Evolutionary conservation across 306 rosid genomes (phyloP).

Genomic region (Cotoneaster glaucophyllus): DNA sequence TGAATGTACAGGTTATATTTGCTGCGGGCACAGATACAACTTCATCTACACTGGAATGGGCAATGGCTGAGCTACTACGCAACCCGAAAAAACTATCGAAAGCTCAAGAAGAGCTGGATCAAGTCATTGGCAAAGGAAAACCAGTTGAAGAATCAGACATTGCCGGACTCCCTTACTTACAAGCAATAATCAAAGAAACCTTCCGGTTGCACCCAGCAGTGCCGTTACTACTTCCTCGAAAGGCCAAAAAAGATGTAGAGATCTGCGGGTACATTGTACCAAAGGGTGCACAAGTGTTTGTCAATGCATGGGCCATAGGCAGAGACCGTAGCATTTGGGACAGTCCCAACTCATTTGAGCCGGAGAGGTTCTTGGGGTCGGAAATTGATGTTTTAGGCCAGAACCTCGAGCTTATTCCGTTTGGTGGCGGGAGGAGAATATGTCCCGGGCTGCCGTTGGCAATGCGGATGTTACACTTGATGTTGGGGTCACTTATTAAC

Average conservation of each 20-base stretch:
- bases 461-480: constrained; percentile 18
- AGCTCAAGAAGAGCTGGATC: not conserved
- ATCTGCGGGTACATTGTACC: not conserved
- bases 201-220: not conserved
- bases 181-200: constrained; percentile 16
- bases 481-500: constrained; percentile 28
- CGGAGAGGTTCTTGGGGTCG: constrained; percentile 19
- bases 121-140: not conserved
- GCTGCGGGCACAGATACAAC: constrained; percentile 9
- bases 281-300: constrained; percentile 16
- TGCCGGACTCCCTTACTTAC: constrained; percentile 9
- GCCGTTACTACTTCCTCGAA: not conserved
- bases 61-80: not conserved
- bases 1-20: too few species aligned
- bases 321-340: constrained; percentile 12
- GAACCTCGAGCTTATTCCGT: constrained; percentile 29
- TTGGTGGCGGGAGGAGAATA: constrained; percentile 28
- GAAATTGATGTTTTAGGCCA: constrained; percentile 7
- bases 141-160: not conserved
- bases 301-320: constrained; percentile 12
- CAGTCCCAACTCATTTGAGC: not conserved
- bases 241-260: not conserved
- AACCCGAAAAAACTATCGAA: not conserved
- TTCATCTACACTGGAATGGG: not conserved
- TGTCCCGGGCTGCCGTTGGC: constrained; percentile 31